Evolutionary conservation across 495 filamentous ascomycete species (phyloP).

Genomic region (Xylaria telfairii): DNA sequence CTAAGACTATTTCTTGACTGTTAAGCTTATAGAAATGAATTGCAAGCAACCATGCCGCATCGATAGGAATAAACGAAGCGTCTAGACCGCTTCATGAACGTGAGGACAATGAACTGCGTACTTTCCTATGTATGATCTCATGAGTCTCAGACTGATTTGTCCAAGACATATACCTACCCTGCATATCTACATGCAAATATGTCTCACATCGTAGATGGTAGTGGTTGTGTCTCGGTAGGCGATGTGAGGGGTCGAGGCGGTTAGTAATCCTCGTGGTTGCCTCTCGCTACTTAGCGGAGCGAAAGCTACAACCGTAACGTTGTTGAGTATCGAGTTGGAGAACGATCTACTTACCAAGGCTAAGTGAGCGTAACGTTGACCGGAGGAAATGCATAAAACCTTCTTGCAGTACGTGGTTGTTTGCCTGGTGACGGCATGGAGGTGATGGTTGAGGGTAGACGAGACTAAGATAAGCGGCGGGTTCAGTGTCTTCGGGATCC

Average conservation of each 20-base stretch:
- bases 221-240: not conserved
- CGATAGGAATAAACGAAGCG: not conserved
- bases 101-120: not conserved
- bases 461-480: not conserved
- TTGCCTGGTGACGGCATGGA: not conserved
- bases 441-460: not conserved
- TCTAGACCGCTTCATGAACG: not conserved
- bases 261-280: not conserved
- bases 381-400: not conserved
- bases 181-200: not conserved
- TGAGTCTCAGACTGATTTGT: not conserved
- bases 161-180: not conserved
- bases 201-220: not conserved
- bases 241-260: not conserved
- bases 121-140: not conserved
- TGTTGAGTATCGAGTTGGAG: not conserved
- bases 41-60: not conserved
- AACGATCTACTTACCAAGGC: not conserved
- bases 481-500: not conserved
- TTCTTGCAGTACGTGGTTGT: not conserved
- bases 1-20: not conserved
- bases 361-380: slow-evolving; percentile 11
- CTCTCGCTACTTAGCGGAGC: not conserved
- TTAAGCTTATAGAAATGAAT: not conserved
- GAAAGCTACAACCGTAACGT: slow-evolving; percentile 6